Conservation (phyloP, 371 early-diverging fungal species). For the Mortierella sp. region DNA sequence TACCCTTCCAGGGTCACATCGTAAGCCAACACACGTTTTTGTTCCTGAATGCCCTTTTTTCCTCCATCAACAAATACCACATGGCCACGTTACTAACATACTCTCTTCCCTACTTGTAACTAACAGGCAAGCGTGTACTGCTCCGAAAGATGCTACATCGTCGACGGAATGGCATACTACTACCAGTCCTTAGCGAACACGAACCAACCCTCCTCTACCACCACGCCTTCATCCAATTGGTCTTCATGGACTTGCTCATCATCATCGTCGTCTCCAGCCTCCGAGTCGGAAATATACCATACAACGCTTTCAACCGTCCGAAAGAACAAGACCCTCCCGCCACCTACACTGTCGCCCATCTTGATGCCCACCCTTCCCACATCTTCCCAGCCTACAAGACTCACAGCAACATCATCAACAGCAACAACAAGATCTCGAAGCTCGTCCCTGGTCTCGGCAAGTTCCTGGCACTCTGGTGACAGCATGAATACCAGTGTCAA, state of each 20-base stretch:
- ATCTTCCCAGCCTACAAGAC: not conserved
- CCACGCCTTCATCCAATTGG: slow-evolving; percentile 12
- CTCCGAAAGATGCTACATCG: slow-evolving; percentile 11
- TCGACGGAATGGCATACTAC: slow-evolving; percentile 10
- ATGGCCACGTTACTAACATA: not conserved
- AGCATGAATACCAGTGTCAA: slow-evolving; percentile 3
- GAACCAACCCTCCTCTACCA: not conserved
- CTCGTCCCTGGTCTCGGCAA: not conserved
- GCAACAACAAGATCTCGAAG: not conserved
- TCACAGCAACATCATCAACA: not conserved
- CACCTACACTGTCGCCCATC: slow-evolving; percentile 35
- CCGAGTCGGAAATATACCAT: not conserved
- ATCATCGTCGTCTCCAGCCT: not conserved
- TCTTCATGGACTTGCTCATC: slow-evolving; percentile 13
- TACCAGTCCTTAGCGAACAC: slow-evolving; percentile 19
- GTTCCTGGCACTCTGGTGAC: slow-evolving; percentile 15
- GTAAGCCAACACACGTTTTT: not conserved
- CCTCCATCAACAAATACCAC: not conserved
- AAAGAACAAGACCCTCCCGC: slow-evolving; percentile 37
- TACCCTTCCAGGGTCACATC: not conserved
- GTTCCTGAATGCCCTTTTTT: not conserved
- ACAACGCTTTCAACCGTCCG: not conserved
- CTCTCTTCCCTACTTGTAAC: not conserved
- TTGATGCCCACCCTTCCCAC: slow-evolving; percentile 16
- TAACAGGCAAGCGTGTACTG: not conserved